Evolutionary conservation across 2,329 filamentous ascomycete genomes (phyloP).

Genomic region (Tolypocladium inflatum): DNA sequence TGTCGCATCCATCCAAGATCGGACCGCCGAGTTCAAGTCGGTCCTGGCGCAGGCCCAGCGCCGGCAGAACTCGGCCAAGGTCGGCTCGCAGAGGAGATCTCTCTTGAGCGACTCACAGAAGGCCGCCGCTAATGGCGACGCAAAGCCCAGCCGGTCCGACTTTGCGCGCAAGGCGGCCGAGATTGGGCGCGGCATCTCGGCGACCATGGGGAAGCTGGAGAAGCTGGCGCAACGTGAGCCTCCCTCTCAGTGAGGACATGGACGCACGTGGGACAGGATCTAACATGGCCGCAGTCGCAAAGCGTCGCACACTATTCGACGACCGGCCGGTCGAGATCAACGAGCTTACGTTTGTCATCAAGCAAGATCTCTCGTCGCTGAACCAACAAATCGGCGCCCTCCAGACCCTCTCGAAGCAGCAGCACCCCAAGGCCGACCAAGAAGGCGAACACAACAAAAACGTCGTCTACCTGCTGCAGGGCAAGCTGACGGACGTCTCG

Average conservation of each 20-base stretch:
- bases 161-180: slow-evolving; percentile 88
- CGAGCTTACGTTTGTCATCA: slow-evolving; percentile 94
- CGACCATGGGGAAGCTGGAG: slow-evolving; percentile 90
- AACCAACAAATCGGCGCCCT: slow-evolving; percentile 83
- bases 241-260: not conserved
- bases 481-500: slow-evolving; percentile 83
- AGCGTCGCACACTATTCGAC: slow-evolving; percentile 92
- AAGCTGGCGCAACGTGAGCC: slow-evolving; percentile 72
- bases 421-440: slow-evolving; percentile 65
- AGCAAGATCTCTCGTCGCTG: slow-evolving; percentile 77
- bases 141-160: slow-evolving; percentile 62
- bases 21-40: slow-evolving; percentile 88
- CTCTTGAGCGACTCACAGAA: slow-evolving; percentile 69
- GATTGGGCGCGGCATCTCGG: slow-evolving; percentile 84
- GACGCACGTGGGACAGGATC: not conserved
- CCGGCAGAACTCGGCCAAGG: slow-evolving; percentile 65
- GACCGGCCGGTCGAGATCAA: slow-evolving; percentile 95
- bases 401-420: slow-evolving; percentile 66
- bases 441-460: slow-evolving; percentile 98
- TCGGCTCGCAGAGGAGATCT: slow-evolving; percentile 69
- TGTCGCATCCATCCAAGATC: slow-evolving; percentile 81
- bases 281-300: slow-evolving; percentile 56
- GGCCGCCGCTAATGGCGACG: slow-evolving; percentile 46
- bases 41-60: slow-evolving; percentile 82
- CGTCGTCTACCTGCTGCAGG: slow-evolving; percentile 83